These are phyloP conservation scores for Aspergillus intermedius DNA, from an alignment of 2,329 filamentous ascomycete genomes.

Conservation along the genomic window DNA sequence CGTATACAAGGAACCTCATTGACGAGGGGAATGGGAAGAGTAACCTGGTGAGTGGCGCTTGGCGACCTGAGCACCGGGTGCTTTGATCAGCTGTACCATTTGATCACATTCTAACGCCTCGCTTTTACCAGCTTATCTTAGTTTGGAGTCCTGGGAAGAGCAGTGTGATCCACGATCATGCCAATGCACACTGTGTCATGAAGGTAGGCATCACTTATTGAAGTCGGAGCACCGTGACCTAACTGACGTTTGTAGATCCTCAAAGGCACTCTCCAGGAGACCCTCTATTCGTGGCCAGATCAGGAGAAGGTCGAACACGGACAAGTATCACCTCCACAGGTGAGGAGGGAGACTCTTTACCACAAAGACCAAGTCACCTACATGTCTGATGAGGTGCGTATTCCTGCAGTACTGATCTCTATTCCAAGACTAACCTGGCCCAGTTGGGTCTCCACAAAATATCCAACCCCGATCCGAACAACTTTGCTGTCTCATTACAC, in stretches of 20 bases:
- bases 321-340: conserved; percentile 48
- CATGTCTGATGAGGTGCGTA: conserved; percentile 66
- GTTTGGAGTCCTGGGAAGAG: conserved; percentile 83
- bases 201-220: conserved; percentile 42
- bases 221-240: background rate
- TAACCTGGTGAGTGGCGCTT: conserved; percentile 54
- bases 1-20: conserved; percentile 83
- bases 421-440: background rate
- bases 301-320: conserved; percentile 40
- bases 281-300: conserved; percentile 67
- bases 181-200: conserved; percentile 88
- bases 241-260: conserved; percentile 50
- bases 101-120: conserved; percentile 5
- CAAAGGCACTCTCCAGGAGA: conserved; percentile 71
- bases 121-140: conserved; percentile 61
- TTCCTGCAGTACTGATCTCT: background rate
- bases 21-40: conserved; percentile 81
- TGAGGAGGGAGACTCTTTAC: conserved; percentile 63
- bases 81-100: background rate
- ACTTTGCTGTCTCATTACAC: conserved; percentile 80
- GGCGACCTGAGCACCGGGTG: background rate
- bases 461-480: conserved; percentile 62
- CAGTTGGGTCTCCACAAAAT: conserved; percentile 78
- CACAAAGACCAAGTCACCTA: conserved; percentile 71
- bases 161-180: conserved; percentile 82